Evolutionary conservation across 108 stramenopile genomes (phyloP).

Genomic region (Cylindrotheca closterium): DNA sequence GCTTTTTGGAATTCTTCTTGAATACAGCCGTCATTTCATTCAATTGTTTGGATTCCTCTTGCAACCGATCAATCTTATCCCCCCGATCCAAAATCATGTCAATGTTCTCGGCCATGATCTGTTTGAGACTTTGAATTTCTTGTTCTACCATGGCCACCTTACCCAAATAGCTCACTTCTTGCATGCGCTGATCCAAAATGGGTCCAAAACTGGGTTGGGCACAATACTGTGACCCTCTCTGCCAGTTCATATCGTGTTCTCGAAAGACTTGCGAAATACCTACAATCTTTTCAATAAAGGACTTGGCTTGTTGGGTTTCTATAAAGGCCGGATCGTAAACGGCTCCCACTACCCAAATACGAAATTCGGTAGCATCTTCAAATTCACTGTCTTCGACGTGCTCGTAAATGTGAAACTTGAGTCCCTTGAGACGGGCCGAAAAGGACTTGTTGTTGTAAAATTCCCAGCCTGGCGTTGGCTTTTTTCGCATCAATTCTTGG

Average conservation of each 20-base stretch:
- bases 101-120: constrained; percentile 68
- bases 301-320: constrained; percentile 31
- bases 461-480: constrained; percentile 71
- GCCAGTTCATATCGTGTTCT: constrained; percentile 40
- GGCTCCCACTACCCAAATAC: constrained; percentile 57
- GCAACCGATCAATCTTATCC: constrained; percentile 48
- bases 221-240: constrained; percentile 34
- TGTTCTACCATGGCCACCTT: constrained; percentile 49
- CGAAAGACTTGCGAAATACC: constrained; percentile 51
- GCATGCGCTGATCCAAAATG: constrained; percentile 66
- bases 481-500: constrained; percentile 44
- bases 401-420: constrained; percentile 74
- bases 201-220: constrained; percentile 67
- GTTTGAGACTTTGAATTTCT: constrained; percentile 44
- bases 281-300: constrained; percentile 68
- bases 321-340: constrained; percentile 46
- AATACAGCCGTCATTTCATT: constrained; percentile 59
- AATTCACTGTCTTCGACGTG: neutral
- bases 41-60: constrained; percentile 34
- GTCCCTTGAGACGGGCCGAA: constrained; percentile 29
- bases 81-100: constrained; percentile 49
- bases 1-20: constrained; percentile 48
- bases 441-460: constrained; percentile 10
- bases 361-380: constrained; percentile 9
- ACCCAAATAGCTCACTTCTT: constrained; percentile 46